Base-by-base conservation (phyloP, 768 basidiomycete genomes). In the Pleurotus platypus region DNA sequence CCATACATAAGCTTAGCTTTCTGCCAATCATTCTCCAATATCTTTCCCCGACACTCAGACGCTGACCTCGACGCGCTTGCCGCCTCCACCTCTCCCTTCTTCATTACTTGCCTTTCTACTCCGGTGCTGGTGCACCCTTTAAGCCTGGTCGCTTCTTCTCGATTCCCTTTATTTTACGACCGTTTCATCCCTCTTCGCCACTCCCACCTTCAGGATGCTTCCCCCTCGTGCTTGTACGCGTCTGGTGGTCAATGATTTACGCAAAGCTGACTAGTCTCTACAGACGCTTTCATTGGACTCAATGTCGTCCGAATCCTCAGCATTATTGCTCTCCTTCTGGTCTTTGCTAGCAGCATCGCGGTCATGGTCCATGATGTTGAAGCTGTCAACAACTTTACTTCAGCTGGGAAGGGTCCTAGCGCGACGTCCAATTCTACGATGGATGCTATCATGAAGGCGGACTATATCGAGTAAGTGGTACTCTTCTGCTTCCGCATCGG, bases 301-400 rank as follows among this genome's bases (percentile, higher is more conserved):
- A 95, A 96, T 67, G 78, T 74, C 66, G 75, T 90, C 65, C 88
- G 94, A 57, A 68, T 75, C 45, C 67, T 97, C 60, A 92, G 90
- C 69, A 79, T 96, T 67, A 70, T 94, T 62, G 80, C 85, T 15
- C 81, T 96, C 57, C 72, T 92, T 24, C 83, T 95, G 49, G 90
- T 94, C 6, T 89, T 96, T 62, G 74, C 89, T 11, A 89, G 82
- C 69, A 90, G 80, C 56, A 84, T 90, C 64, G 66, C 89, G 61
- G 83, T 85, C 57, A 77, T 92, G 72, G 89, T 86, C 59, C 84
- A 81, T 57, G 90, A 92, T 64, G 73, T 92, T 69, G 77, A 87
- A 62, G 89, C 82, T 2, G 88, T 93, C 61, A 91, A 91, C 66
- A 70, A 69, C 48, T 89, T 89, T 68, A 65, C 70, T 35, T 68